A percentile compares a stretch with the other conserved stretches of the same genome.
Evolutionary conservation across 2,329 filamentous ascomycete genomes (phyloP).

Genomic region (Penicillium thymicola): DNA sequence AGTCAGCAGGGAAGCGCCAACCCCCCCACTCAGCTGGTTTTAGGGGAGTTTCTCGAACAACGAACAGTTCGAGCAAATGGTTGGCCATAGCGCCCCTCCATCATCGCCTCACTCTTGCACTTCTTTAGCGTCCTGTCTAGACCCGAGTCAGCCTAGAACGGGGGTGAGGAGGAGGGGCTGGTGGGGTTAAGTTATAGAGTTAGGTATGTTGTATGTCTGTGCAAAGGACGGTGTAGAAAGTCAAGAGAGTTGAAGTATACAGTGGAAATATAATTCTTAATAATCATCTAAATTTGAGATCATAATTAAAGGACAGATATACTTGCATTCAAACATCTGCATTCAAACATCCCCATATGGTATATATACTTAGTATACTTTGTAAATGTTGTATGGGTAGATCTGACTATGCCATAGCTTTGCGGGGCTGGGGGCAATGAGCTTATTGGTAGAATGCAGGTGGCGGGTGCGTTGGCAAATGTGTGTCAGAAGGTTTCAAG

Average conservation of each 20-base stretch:
- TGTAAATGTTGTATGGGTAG: neutral
- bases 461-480: slow-evolving; percentile 10
- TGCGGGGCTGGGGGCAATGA: slow-evolving; percentile 1
- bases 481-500: slow-evolving; percentile 12
- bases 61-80: slow-evolving; percentile 9
- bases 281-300: neutral
- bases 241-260: neutral
- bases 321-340: neutral
- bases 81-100: slow-evolving; percentile 10
- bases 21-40: neutral
- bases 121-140: slow-evolving; percentile 1
- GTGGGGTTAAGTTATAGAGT: neutral
- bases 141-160: slow-evolving; percentile 3
- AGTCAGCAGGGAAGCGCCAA: slow-evolving; percentile 5
- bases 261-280: neutral
- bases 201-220: neutral
- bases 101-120: slow-evolving; percentile 10
- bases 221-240: slow-evolving; percentile 7
- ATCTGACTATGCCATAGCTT: neutral
- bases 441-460: neutral
- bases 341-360: neutral
- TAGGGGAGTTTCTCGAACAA: slow-evolving; percentile 3
- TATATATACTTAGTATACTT: no score
- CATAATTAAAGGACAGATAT: neutral
- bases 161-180: neutral